Base-by-base conservation (phyloP, 2,329 filamentous ascomycete genomes). In the Exophiala alcalophila region DNA sequence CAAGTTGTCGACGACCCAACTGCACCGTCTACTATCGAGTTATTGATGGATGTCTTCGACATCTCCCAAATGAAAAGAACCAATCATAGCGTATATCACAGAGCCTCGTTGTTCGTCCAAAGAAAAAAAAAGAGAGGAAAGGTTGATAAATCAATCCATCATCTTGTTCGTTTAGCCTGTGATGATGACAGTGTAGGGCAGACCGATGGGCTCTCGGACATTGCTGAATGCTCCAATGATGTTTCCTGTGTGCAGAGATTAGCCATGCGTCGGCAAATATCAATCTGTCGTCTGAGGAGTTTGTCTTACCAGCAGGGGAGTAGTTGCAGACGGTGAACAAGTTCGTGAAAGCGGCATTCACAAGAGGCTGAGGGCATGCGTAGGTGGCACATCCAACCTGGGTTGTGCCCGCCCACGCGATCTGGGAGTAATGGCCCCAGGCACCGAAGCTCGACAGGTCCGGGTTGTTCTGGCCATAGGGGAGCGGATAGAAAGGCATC, bases 311-410 rank as follows among this genome's bases (percentile, higher is more conserved):
- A 52, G 80, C 69, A 50, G 80, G 75, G 55, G 68, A 71, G 72
- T 95, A 95, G 77, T 94, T 91, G 83, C 88, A 94, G 58, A 94
- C 87, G 19, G 85, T 90, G 72, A 80, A 87, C 67, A 77, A 81
- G 11, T 80, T 66, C 35, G 61, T 58, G 47, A 59, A 59, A 36
- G 64, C 66, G 28, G 65, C 64, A 50, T 70, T 68, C 25, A 56
- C 59, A 26, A 76, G 61, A 37, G 38, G 54, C 14, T 50, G 6
- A 12, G 44, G 40, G 73, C 70, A 79, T 64, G 49, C 44, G 12
- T 62, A 57, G 15, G 64, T 76, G 36, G 71, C 71, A 61, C 84
- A 90, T 53, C 82, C 84, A 40, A 88, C 68, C 27, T 71, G 54
- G n/a, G 65, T 74, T 39, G 81, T 79, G 20, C 50, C 65, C 60